These are phyloP conservation scores for Aspergillus fructus DNA, from an alignment of 2,329 filamentous ascomycete species.

Conservation along the genomic window DNA sequence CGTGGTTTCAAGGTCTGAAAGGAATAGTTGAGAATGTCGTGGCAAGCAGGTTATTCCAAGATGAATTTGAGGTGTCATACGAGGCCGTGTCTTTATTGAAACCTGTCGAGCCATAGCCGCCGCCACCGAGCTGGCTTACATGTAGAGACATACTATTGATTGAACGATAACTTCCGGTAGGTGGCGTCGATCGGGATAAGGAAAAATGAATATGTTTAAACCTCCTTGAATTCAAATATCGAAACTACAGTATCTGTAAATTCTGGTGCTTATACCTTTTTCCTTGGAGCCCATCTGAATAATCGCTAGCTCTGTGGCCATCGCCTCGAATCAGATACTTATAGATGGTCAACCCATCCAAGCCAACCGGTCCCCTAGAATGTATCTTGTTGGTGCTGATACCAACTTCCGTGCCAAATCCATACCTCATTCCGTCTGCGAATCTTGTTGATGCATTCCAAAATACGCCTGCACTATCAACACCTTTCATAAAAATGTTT, in stretches of 20 bases:
- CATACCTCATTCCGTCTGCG: conserved; percentile 94
- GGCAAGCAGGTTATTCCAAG: conserved; percentile 1
- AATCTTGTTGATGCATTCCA: conserved; percentile 96
- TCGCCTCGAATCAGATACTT: conserved; percentile 87
- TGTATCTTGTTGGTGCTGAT: conserved; percentile 99
- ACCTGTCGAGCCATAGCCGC: background rate
- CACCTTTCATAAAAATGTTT: conserved; percentile 76
- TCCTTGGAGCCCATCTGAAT: conserved; percentile 52
- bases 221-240: background rate
- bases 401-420: conserved; percentile 96
- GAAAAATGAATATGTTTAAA: conserved; percentile 16
- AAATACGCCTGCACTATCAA: conserved; percentile 91
- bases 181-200: conserved; percentile 16
- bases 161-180: conserved; percentile 12
- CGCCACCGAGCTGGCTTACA: background rate
- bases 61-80: background rate
- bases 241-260: conserved; percentile 32
- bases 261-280: conserved; percentile 58
- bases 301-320: conserved; percentile 78
- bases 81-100: background rate
- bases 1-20: conserved; percentile 99
- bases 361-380: conserved; percentile 83
- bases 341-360: conserved; percentile 95
- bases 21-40: conserved; percentile 5
- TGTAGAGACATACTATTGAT: conserved; percentile 10